These are phyloP conservation scores for Metschnikowia dekortorum DNA, from an alignment of 805 yeast genomes.

Conservation along the genomic window DNA sequence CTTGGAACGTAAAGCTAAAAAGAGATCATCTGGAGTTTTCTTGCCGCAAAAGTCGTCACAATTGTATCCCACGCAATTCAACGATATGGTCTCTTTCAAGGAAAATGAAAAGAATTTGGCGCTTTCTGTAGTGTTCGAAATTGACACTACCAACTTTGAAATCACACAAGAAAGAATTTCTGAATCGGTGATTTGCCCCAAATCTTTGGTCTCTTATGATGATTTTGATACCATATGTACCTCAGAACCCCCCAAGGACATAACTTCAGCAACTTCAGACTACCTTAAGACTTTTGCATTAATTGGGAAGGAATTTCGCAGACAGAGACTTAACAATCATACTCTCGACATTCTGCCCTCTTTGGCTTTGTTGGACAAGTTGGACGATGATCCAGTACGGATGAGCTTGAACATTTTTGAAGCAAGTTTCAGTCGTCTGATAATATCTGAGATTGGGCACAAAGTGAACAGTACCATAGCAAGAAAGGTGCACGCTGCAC, in stretches of 20 bases:
- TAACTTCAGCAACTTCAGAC: constrained; percentile 56
- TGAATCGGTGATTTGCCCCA: constrained; percentile 66
- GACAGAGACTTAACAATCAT: constrained; percentile 56
- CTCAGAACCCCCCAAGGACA: constrained; percentile 21
- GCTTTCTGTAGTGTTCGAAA: constrained; percentile 72
- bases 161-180: constrained; percentile 75
- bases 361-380: constrained; percentile 66
- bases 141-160: constrained; percentile 67
- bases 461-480: constrained; percentile 86
- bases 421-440: constrained; percentile 48
- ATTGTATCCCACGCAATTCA: constrained; percentile 64
- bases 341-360: constrained; percentile 45
- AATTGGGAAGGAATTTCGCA: constrained; percentile 65
- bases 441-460: constrained; percentile 71
- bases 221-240: constrained; percentile 51
- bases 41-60: constrained; percentile 72
- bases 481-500: constrained; percentile 62
- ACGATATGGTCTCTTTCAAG: constrained; percentile 55
- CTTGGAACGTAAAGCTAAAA: constrained; percentile 84
- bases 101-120: constrained; percentile 61
- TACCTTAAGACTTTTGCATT: constrained; percentile 60
- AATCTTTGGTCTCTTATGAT: constrained; percentile 49
- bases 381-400: constrained; percentile 81
- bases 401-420: constrained; percentile 71
- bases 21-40: constrained; percentile 84